phyloP scores from a whole-genome alignment of 2,329 filamentous ascomycete genomes.

The Claviceps africana region DNA sequence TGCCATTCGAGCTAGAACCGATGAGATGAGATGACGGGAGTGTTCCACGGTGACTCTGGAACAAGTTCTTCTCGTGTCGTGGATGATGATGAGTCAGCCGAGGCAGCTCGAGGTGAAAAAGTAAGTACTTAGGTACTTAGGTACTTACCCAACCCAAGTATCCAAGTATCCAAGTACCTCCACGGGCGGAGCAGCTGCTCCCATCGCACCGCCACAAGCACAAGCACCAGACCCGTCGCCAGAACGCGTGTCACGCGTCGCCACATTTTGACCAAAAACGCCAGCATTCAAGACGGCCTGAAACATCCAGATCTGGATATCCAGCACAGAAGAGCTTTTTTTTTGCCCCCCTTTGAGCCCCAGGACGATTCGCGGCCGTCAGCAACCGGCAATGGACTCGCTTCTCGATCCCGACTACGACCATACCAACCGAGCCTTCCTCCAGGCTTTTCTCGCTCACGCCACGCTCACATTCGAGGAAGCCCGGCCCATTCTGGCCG shows the following conservation, averaged over 20 bases:
- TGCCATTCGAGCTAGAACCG: not conserved
- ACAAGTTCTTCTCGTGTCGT: not conserved
- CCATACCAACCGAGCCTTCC: constrained; percentile 70
- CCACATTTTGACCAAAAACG: not conserved
- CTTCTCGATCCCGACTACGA: constrained; percentile 25
- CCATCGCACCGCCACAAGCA: not conserved
- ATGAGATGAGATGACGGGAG: not conserved
- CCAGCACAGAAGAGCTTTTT: not conserved
- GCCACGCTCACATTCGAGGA: constrained; percentile 65
- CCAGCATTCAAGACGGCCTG: not conserved
- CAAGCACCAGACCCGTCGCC: not conserved
- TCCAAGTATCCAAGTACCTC: not conserved
- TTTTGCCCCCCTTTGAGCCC: not conserved
- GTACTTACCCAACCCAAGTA: not conserved
- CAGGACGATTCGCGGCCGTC: not conserved
- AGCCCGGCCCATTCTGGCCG: constrained; percentile 59
- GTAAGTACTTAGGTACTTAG: no score
- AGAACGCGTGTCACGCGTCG: not conserved
- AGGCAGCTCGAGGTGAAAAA: not conserved
- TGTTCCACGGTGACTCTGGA: not conserved
- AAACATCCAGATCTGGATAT: not conserved
- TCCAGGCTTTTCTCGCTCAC: constrained; percentile 74
- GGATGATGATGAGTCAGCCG: not conserved
- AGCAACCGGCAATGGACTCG: constrained; percentile 11
- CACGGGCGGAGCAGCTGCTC: no score